phyloP scores from a whole-genome alignment of 768 basidiomycete species.

The Boletus insuetus region DNA sequence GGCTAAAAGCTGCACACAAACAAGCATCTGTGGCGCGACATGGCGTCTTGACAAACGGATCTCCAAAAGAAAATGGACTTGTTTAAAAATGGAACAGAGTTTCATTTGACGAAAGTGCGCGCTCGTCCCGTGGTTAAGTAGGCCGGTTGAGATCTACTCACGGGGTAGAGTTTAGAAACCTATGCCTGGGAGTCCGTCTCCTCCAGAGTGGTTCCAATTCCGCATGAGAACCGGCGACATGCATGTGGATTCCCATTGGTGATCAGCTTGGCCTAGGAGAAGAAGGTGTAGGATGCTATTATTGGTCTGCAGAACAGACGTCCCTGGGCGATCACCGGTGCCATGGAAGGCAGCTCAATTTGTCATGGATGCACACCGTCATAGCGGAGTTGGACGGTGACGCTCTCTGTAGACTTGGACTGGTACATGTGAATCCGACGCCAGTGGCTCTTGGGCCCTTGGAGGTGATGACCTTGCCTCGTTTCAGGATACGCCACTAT shows the following conservation, averaged over 20 bases:
- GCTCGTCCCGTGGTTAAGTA: constrained; percentile 3
- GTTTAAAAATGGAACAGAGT: constrained; percentile 18
- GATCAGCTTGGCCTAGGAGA: constrained; percentile 8
- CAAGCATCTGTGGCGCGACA: background rate
- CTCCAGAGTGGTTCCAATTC: constrained; percentile 7
- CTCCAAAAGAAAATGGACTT: background rate
- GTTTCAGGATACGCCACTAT: constrained; percentile 18
- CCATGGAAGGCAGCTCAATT: background rate
- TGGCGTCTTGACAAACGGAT: background rate
- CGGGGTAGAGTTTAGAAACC: constrained; percentile 6
- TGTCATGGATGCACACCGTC: background rate
- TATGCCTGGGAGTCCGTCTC: constrained; percentile 21
- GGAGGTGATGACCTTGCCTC: background rate
- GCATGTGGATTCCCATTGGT: background rate
- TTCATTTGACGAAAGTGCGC: constrained; percentile 8
- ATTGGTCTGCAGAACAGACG: constrained; percentile 1
- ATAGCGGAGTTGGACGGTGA: constrained; percentile 6
- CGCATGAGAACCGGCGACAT: constrained; percentile 19
- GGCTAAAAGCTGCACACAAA: constrained; percentile 12
- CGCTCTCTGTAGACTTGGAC: background rate
- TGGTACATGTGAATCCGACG: constrained; percentile 2
- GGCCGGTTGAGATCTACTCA: constrained; percentile 17
- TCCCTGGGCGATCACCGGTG: constrained; percentile 9
- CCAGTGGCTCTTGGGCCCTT: background rate
- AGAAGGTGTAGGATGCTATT: constrained; percentile 3